Base-by-base conservation (phyloP, 2,329 filamentous ascomycete species). In the Plenodomus lindquistii region DNA sequence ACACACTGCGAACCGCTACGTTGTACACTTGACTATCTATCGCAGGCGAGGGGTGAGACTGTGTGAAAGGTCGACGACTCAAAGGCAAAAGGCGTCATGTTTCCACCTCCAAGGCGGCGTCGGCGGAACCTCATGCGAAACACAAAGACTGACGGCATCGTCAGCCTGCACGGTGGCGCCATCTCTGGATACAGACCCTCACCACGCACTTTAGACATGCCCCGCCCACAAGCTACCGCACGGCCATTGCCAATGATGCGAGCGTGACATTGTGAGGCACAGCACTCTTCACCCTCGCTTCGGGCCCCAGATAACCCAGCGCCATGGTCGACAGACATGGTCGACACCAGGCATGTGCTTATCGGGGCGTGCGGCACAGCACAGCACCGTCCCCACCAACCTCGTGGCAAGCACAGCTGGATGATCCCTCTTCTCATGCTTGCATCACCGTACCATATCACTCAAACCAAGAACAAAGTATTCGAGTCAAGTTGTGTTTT, bases 401-500 rank as follows among this genome's bases (percentile, higher is more conserved):
- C 5, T 24, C 22, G 22, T 24, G 6, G 10, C 22, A 10, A 6
- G 5, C 22, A 10, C 22, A 15, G n/a, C n/a, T n/a, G n/a, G n/a
- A 31, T 15, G 15, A 31, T 13, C 27, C 27, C 27, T 31, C 27
- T 31, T 31, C 27, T 31, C 4, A 11, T 13, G 9, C 10, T 31
- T 31, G 27, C 27, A 31, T 31, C 27, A 31, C 15, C 27, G 15
- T 13, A 31, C 4, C 22, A n/a, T 15, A 31, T 13, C 11, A 15
- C 15, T 8, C 27, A 31, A 7, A 31, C 6, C 9, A 10, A 41
- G 20, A 29, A 34, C 22, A 31, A 36, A 17, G 16, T 20, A 44
- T 43, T 20, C 37, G 40, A 46, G 48, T 41, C 21, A 50, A 48
- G 44, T 55, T 63, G 60, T 48, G 54, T 63, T 66, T 69, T 70